Evolutionary conservation across 2,329 filamentous ascomycete genomes (phyloP).

Genomic region (Penicillium italicum): DNA sequence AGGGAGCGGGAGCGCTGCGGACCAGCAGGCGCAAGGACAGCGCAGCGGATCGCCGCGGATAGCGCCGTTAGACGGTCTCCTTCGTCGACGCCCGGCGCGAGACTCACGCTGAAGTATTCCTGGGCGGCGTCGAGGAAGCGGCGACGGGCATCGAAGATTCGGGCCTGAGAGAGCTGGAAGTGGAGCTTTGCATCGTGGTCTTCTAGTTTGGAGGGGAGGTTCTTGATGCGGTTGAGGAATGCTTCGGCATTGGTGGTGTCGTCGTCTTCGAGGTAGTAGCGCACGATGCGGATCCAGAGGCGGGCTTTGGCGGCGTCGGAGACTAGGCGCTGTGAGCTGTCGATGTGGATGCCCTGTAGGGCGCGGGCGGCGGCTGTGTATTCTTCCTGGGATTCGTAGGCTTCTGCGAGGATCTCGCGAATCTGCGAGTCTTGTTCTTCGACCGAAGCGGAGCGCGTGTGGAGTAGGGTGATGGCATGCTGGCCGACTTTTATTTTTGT

Average conservation of each 20-base stretch:
- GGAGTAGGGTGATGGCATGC: slow-evolving; percentile 66
- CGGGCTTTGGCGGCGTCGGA: slow-evolving; percentile 75
- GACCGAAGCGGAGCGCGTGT: slow-evolving; percentile 67
- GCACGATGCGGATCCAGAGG: slow-evolving; percentile 90
- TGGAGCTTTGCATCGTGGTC: slow-evolving; percentile 73
- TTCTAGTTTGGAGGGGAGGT: slow-evolving; percentile 72
- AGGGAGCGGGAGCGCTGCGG: slow-evolving; percentile 77
- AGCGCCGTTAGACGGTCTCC: slow-evolving; percentile 82
- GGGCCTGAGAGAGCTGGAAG: slow-evolving; percentile 87
- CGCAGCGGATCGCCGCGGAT: slow-evolving; percentile 83
- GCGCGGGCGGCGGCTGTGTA: slow-evolving; percentile 72
- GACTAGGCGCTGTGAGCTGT: slow-evolving; percentile 81
- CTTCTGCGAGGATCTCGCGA: slow-evolving; percentile 75
- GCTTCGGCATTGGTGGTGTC: slow-evolving; percentile 80
- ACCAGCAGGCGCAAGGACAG: slow-evolving; percentile 85
- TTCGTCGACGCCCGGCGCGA: slow-evolving; percentile 74
- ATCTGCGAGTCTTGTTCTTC: slow-evolving; percentile 80
- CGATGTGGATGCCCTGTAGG: slow-evolving; percentile 80
- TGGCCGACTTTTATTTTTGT: slow-evolving; percentile 72
- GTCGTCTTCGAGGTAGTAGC: slow-evolving; percentile 90
- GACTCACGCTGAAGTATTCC: slow-evolving; percentile 83
- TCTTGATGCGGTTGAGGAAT: slow-evolving; percentile 93
- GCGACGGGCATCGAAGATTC: slow-evolving; percentile 86
- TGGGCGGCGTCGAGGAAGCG: slow-evolving; percentile 84
- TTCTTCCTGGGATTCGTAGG: slow-evolving; percentile 78